Percentiles rank a stretch among this genome's conserved stretches.
Conservation (phyloP, 371 early-diverging fungal species). For the Spiromyces aspiralis region DNA sequence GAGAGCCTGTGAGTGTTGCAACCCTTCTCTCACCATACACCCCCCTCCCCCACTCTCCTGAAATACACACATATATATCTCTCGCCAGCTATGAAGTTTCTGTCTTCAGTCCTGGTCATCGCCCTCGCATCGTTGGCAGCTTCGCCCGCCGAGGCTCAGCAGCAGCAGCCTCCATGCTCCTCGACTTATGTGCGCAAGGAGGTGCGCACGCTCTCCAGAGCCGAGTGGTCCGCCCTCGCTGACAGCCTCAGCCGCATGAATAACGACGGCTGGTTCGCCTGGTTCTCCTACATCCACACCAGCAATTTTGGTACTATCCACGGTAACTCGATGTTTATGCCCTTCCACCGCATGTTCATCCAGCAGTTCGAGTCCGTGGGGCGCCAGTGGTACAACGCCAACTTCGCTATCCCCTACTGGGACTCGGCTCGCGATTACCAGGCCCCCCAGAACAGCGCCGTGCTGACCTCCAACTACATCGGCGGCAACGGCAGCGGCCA, state of each 20-base stretch:
- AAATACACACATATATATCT: too few species aligned
- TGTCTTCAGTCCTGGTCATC: too few species aligned
- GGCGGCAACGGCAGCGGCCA: constrained; percentile 25
- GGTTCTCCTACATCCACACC: constrained; percentile 6
- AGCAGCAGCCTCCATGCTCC: constrained; percentile 19
- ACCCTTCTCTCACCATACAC: too few species aligned
- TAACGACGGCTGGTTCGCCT: constrained; percentile 7
- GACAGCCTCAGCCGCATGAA: constrained; percentile 1
- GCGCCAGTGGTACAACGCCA: constrained; percentile 11
- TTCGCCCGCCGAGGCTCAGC: too few species aligned
- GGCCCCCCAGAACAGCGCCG: constrained; percentile 18
- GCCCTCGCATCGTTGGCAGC: too few species aligned
- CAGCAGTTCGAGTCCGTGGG: constrained; percentile 11
- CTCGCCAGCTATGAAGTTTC: too few species aligned
- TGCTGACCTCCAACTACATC: constrained; percentile 16
- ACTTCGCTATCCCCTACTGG: constrained; percentile 25
- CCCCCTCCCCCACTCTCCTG: too few species aligned
- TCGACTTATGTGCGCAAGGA: constrained; percentile 19
- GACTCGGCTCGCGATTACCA: constrained; percentile 26
- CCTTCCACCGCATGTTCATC: constrained; percentile 11
- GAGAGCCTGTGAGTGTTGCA: too few species aligned
- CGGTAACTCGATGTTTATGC: constrained; percentile 12
- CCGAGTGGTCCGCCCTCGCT: constrained; percentile 1
- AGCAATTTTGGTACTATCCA: constrained; percentile 4
- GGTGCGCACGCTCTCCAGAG: constrained; percentile 12